These are phyloP conservation scores for Solanum sitiens DNA, from an alignment of 257 asterid species.

Conservation along the genomic window DNA sequence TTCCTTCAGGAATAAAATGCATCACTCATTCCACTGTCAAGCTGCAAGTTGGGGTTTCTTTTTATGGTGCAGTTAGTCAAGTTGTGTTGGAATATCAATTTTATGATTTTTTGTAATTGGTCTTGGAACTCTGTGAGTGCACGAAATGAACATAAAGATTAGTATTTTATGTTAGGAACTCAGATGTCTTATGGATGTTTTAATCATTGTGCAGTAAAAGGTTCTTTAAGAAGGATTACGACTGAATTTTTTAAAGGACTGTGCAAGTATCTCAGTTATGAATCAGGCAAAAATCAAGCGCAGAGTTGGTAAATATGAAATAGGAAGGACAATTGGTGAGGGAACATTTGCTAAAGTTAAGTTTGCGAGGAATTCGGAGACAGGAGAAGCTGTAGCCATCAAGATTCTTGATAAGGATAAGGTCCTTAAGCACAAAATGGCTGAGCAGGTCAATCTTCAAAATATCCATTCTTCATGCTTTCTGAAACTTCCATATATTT, in stretches of 20 bases:
- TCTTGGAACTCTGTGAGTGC: not conserved
- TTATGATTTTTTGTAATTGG: not conserved
- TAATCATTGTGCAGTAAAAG: slow-evolving; percentile 18
- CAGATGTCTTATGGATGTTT: not conserved
- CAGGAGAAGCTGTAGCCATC: slow-evolving; percentile 66
- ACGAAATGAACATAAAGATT: not conserved
- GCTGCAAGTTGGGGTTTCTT: not conserved
- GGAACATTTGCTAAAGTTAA: slow-evolving; percentile 94
- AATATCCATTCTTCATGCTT: not conserved
- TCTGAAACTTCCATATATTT: not conserved
- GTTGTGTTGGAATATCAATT: not conserved
- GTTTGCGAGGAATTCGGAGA: slow-evolving; percentile 77
- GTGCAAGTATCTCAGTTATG: slow-evolving; percentile 21
- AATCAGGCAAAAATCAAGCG: slow-evolving; percentile 61
- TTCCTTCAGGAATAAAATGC: not conserved
- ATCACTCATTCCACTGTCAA: not conserved
- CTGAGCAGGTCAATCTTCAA: slow-evolving; percentile 62
- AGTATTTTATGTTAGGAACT: not conserved
- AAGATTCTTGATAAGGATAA: slow-evolving; percentile 89
- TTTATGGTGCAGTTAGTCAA: not conserved
- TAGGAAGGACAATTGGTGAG: slow-evolving; percentile 92
- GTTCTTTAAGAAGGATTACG: not conserved
- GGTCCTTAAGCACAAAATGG: slow-evolving; percentile 90
- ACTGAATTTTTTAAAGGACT: not conserved
- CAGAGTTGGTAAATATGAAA: slow-evolving; percentile 72